Evolutionary conservation across 2,329 filamentous ascomycete species (phyloP), one percentile per base, ranked within the genome.

Genomic region (Penicillium sp.): DNA sequence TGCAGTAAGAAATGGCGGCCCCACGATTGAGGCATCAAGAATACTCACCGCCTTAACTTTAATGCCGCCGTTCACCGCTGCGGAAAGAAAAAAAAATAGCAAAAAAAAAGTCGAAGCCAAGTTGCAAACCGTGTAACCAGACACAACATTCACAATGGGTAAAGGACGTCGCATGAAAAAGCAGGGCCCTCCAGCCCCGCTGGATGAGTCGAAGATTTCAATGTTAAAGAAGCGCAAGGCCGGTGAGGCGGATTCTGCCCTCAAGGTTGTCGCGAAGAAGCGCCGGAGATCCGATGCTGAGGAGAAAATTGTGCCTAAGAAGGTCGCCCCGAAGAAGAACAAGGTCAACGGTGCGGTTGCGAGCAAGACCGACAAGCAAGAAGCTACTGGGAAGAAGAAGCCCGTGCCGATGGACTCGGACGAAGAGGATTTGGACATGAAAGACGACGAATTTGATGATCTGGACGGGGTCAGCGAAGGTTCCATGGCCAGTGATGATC

Each of bases 101-200:
- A 48, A 53, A 57, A 63, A 66, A 18, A 64, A 65, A 65, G 58
- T 60, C 52, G 49, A 28, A 49, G 42, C 46, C 46, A 50, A 47
- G 48, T 47, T 31, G 44, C 41, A 39, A 57, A 54, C 38, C 46
- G 60, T 45, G 31, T 47, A 59, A 33, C 46, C 44, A 54, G 48
- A 48, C 47, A 55, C 51, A 51, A 51, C 49, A 58, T 41, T 68
- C 68, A 83, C 69, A 66, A 95, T 95, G 91, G 91, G 89, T 77
- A 82, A 84, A 55, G 88, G 90, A 70, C 87, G 90, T 69, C 89
- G 91, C 64, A 95, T 96, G 86, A 88, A 91, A 72, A 96, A 96
- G 75, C 93, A 97, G 81, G 92, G 90, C 48, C 79, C 86, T 57
- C 93, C 93, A 46, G 82, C 87, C 65, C 80, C 87, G 57, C 80